Base-by-base conservation (phyloP, 306 rosid species). In the Malus orientalis region DNA sequence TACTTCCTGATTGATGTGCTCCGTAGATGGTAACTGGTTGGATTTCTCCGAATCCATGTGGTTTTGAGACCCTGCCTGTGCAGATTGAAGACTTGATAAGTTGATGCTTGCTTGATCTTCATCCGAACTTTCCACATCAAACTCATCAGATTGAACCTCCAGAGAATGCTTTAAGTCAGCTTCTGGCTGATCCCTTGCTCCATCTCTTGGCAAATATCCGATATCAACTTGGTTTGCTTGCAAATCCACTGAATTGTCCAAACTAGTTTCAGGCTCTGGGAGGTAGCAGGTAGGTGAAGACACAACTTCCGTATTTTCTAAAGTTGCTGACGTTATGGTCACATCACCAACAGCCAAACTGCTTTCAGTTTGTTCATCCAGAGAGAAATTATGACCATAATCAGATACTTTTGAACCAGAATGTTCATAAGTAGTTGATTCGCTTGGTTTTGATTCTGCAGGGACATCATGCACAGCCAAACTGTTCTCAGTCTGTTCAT, bases 71-170 rank as follows among this genome's bases (percentile, higher is more conserved):
- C n/a, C 74, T 42, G 57, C 47, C 55, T 81, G 68, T 53, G 82
- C 82, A 76, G 78, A 64, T 69, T 86, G 84, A 87, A 77, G 73
- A 74, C 61, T 78, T 73, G 81, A 81, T 11, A 81, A 81, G 81
- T 67, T 51, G n/a, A 69, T 47, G 78, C 76, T 74, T 59, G 67
- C 88, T 64, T 63, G 67, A 81, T 81, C 83, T 60, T 76, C 83
- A 78, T 38, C 79, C 14, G 55, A 33, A 81, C 33, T 76, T 66
- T 86, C 84, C 65, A 44, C 81, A 74, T 82, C 80, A 66, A 32
- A 71, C 68, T 82, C 84, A 79, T 80, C 83, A 87, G 75, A 76
- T 76, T 67, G 84, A 42, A 89, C 81, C 79, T 49, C 82, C 67
- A 76, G 64, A 27, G 54, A 78, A 63, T 76, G 76, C 75, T 79